Percentiles rank a stretch among this genome's conserved stretches.
Evolutionary conservation across 78 protist genomes (phyloP).

Genomic region (Dictyostelium intermedium): DNA sequence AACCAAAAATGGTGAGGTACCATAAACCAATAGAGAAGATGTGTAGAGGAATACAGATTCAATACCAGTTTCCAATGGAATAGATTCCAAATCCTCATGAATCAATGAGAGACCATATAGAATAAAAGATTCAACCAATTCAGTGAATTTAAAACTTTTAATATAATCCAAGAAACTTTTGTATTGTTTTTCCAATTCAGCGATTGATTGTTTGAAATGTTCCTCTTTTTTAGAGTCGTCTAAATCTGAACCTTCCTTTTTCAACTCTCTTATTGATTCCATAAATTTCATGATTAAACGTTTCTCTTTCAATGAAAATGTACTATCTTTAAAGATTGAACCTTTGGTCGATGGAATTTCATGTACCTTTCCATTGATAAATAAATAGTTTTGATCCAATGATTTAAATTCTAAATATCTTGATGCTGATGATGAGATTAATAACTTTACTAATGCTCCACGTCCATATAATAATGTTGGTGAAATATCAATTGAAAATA

Average conservation of each 20-base stretch:
- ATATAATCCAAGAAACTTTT: constrained; percentile 26
- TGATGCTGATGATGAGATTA: constrained; percentile 73
- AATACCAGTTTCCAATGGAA: constrained; percentile 43
- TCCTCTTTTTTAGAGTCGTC: neutral
- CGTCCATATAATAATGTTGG: constrained; percentile 42
- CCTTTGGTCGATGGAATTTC: constrained; percentile 81
- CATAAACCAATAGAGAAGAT: constrained; percentile 75
- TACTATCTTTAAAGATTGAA: constrained; percentile 56
- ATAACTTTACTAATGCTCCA: constrained; percentile 69
- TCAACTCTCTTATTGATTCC: neutral
- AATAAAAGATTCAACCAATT: constrained; percentile 19
- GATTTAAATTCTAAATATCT: constrained; percentile 86
- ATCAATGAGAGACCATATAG: constrained; percentile 49
- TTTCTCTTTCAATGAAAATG: constrained; percentile 74
- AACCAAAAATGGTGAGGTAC: constrained; percentile 64
- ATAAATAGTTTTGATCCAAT: constrained; percentile 48
- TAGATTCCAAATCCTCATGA: neutral
- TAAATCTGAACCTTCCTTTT: neutral
- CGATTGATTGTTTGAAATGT: neutral
- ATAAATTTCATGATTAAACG: constrained; percentile 81
- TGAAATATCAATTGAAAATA: constrained; percentile 22
- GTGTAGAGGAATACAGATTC: constrained; percentile 12
- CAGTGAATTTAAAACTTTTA: constrained; percentile 5
- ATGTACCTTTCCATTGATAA: neutral
- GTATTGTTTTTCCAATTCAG: neutral